Conservation (phyloP, 495 filamentous ascomycete genomes). For the Talaromyces adpressus region DNA sequence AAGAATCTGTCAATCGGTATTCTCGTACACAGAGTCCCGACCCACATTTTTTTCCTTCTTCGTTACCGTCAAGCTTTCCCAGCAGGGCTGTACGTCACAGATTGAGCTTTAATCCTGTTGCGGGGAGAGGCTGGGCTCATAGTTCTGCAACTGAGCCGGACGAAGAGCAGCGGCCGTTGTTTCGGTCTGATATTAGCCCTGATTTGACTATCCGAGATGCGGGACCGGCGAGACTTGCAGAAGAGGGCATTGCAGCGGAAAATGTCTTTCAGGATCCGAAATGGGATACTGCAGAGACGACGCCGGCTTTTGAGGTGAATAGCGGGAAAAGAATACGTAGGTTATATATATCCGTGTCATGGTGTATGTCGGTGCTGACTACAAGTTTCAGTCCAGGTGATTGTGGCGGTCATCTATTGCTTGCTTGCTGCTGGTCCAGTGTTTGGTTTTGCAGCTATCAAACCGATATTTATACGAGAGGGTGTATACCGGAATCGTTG, state of each 20-base stretch:
- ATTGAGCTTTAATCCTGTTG: conserved; percentile 40
- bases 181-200: conserved; percentile 7
- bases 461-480: conserved; percentile 69
- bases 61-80: conserved; percentile 34
- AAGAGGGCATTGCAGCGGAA: not conserved
- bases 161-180: conserved; percentile 22
- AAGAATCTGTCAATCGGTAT: conserved; percentile 12
- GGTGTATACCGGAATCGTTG: conserved; percentile 66
- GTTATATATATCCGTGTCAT: conserved; percentile 15
- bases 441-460: conserved; percentile 70
- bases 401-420: conserved; percentile 67
- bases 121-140: conserved; percentile 34
- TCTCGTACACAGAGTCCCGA: not conserved
- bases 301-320: conserved; percentile 65
- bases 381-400: conserved; percentile 25
- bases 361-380: conserved; percentile 5
- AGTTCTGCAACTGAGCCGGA: conserved; percentile 21
- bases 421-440: conserved; percentile 74
- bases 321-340: conserved; percentile 56
- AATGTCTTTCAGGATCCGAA: conserved; percentile 10
- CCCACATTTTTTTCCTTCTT: conserved; percentile 24
- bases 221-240: not conserved
- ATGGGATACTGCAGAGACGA: conserved; percentile 31
- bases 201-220: not conserved
- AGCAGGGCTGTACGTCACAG: conserved; percentile 17